phyloP scores from a whole-genome alignment of 129 eudicot genomes.

The Pseudognaphalium luteoalbum region DNA sequence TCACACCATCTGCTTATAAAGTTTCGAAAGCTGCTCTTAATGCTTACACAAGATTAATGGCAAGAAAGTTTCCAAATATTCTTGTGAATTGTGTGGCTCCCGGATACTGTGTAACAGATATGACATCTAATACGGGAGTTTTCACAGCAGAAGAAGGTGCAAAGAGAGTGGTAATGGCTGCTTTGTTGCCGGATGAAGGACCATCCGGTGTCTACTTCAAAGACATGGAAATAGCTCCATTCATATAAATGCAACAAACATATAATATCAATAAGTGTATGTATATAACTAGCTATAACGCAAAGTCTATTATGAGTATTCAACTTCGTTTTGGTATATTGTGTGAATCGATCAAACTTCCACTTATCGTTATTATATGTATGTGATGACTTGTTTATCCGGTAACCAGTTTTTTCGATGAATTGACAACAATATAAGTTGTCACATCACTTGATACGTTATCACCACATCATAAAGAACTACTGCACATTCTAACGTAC shows the following conservation, averaged over 20 bases:
- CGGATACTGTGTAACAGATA: conserved; percentile 49
- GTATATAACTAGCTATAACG: no score
- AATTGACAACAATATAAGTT: no score
- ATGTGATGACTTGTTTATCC: no score
- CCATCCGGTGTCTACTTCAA: conserved; percentile 11
- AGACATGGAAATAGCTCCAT: not conserved
- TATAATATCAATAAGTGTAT: no score
- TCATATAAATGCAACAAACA: not conserved
- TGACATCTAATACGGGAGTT: conserved; percentile 37
- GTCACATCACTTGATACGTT: no score
- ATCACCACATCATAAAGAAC: no score
- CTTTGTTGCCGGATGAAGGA: conserved; percentile 33
- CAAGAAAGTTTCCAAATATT: conserved; percentile 28
- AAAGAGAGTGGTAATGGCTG: conserved; percentile 38
- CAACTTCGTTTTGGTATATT: no score
- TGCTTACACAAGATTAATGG: conserved; percentile 45
- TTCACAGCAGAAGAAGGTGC: conserved; percentile 49
- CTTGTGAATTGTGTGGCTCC: conserved; percentile 35
- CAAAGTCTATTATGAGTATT: no score
- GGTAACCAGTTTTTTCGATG: no score
- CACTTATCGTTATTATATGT: no score
- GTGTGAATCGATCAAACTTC: no score
- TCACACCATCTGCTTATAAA: conserved; percentile 33
- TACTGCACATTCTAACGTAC: no score
- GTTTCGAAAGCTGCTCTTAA: conserved; percentile 37